Percentiles rank a stretch among this genome's conserved stretches.
phyloP scores from a whole-genome alignment of 2,329 filamentous ascomycete genomes.

The Didymella arachidicola region DNA sequence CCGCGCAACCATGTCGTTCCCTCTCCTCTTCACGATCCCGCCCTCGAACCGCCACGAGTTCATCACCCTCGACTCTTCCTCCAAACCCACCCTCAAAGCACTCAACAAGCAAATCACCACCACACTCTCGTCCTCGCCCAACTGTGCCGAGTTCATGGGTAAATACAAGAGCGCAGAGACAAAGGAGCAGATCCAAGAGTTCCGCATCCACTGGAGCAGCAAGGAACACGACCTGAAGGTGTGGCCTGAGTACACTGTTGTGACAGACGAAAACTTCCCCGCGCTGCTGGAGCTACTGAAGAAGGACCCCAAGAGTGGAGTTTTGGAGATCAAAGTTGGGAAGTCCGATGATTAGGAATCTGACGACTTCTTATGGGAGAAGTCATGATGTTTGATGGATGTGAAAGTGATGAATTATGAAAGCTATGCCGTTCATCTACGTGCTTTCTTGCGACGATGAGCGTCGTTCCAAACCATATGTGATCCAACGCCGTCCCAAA shows the following conservation, averaged over 20 bases:
- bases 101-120: slow-evolving; percentile 44
- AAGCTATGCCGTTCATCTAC: slow-evolving; percentile 14
- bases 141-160: slow-evolving; percentile 37
- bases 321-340: slow-evolving; percentile 45
- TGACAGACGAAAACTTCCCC: slow-evolving; percentile 43
- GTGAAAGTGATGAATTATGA: slow-evolving; percentile 14
- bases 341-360: slow-evolving; percentile 29
- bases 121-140: slow-evolving; percentile 35
- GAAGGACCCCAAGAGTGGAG: slow-evolving; percentile 36
- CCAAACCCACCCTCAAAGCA: slow-evolving; percentile 37
- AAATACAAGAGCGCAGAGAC: slow-evolving; percentile 41
- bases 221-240: slow-evolving; percentile 40
- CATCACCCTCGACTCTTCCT: slow-evolving; percentile 35
- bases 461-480: not conserved
- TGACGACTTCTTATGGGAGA: not conserved
- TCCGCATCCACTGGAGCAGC: slow-evolving; percentile 44
- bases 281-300: slow-evolving; percentile 43
- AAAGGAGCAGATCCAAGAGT: slow-evolving; percentile 39
- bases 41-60: slow-evolving; percentile 46
- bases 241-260: slow-evolving; percentile 47
- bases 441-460: not conserved
- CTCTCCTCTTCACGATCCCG: slow-evolving; percentile 47
- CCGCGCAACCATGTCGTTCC: slow-evolving; percentile 32
- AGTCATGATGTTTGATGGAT: not conserved
- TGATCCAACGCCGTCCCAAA: slow-evolving; percentile 7